A percentile compares a stretch with the other conserved stretches of the same genome.
Conservation (phyloP, 2,329 filamentous ascomycete genomes). For the Hypoxylon sp. region DNA sequence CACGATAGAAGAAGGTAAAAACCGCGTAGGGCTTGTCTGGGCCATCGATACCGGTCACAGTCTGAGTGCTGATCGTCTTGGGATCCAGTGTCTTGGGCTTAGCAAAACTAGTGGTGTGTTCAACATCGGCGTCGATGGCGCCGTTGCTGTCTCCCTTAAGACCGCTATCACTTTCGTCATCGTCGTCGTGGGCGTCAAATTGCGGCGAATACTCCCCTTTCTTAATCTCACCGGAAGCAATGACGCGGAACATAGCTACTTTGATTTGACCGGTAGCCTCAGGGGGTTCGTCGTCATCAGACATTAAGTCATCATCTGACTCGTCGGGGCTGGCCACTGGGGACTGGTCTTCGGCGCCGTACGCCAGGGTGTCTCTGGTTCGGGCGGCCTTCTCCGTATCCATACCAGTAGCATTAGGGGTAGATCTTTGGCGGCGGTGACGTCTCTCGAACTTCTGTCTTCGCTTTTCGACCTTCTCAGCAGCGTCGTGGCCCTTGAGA, state of each 20-base stretch:
- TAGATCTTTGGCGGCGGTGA: constrained; percentile 73
- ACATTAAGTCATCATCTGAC: constrained; percentile 81
- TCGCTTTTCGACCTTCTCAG: constrained; percentile 90
- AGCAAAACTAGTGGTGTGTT: constrained; percentile 97
- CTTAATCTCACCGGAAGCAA: constrained; percentile 97
- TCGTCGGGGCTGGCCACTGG: constrained; percentile 81
- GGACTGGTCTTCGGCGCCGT: constrained; percentile 81
- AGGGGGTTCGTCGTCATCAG: constrained; percentile 84
- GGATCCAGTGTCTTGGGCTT: constrained; percentile 97
- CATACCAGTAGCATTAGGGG: constrained; percentile 57
- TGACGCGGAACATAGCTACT: constrained; percentile 93
- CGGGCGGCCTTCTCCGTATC: constrained; percentile 62
- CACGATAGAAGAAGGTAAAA: constrained; percentile 98
- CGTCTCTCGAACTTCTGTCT: constrained; percentile 82
- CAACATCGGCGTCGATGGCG: constrained; percentile 83
- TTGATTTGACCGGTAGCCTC: constrained; percentile 98
- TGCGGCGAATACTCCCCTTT: constrained; percentile 98
- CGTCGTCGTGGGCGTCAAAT: constrained; percentile 96
- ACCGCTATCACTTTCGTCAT: constrained; percentile 74
- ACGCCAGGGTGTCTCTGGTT: constrained; percentile 76
- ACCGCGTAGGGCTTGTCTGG: constrained; percentile 96
- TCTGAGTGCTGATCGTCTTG: constrained; percentile 98
- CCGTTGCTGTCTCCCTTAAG: constrained; percentile 69
- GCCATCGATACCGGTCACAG: constrained; percentile 97
- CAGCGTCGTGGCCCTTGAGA: constrained; percentile 91